Percentiles rank a stretch among this genome's conserved stretches.
Evolutionary conservation across 1,284 basidiomycete genomes (phyloP).

Genomic region (Ceratobasidium sp.): DNA sequence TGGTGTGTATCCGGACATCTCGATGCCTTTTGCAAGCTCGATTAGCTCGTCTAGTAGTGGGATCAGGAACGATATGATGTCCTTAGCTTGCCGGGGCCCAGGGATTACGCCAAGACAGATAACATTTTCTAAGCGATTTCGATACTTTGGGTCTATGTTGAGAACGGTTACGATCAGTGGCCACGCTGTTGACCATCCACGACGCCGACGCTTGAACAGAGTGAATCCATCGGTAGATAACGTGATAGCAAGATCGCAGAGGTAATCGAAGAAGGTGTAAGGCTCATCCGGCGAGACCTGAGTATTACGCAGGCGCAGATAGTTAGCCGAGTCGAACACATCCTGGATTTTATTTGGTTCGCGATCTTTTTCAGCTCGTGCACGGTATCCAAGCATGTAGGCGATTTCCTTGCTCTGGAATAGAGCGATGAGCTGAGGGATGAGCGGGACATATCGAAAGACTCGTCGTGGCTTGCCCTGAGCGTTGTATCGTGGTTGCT

Average conservation of each 20-base stretch:
- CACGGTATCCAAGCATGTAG: slow-evolving; percentile 49
- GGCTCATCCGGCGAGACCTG: slow-evolving; percentile 37
- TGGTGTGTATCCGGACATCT: neutral
- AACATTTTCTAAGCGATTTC: slow-evolving; percentile 34
- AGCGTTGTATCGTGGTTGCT: slow-evolving; percentile 51
- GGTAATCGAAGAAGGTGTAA: slow-evolving; percentile 5
- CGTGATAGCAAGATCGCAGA: slow-evolving; percentile 40
- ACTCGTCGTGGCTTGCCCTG: slow-evolving; percentile 48
- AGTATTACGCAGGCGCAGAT: slow-evolving; percentile 11
- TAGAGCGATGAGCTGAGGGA: slow-evolving; percentile 56
- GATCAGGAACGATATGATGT: slow-evolving; percentile 42
- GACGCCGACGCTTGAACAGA: slow-evolving; percentile 23
- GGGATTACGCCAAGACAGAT: slow-evolving; percentile 44
- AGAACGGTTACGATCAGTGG: slow-evolving; percentile 37
- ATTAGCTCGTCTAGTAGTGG: slow-evolving; percentile 43
- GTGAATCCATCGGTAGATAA: slow-evolving; percentile 44
- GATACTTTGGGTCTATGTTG: slow-evolving; percentile 42
- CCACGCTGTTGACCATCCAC: slow-evolving; percentile 33
- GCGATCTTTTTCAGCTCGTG: neutral
- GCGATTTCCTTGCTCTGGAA: slow-evolving; percentile 51
- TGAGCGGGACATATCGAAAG: slow-evolving; percentile 56
- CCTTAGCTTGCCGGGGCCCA: slow-evolving; percentile 38
- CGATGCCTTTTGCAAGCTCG: slow-evolving; percentile 34
- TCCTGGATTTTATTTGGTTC: slow-evolving; percentile 32
- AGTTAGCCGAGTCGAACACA: slow-evolving; percentile 40